phyloP scores from a whole-genome alignment of 129 eudicot species.

The Artemisia argyi region DNA sequence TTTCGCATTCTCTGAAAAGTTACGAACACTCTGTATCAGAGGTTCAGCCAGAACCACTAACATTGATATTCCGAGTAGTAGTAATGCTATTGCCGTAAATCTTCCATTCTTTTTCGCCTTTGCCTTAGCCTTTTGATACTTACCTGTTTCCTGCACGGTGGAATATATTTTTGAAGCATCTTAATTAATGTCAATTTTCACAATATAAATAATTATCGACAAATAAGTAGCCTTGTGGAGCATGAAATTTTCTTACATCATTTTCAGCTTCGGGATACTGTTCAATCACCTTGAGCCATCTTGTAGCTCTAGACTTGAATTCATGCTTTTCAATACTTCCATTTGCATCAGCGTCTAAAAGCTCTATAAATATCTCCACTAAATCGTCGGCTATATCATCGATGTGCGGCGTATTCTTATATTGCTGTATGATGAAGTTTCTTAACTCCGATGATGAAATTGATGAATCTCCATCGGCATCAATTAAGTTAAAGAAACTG shows the following conservation, averaged over 20 bases:
- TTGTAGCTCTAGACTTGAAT: background rate
- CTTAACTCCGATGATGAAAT: background rate
- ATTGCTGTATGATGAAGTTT: background rate
- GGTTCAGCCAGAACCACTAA: conserved; percentile 54
- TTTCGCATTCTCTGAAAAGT: conserved; percentile 40
- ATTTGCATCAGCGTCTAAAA: background rate
- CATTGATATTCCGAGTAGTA: conserved; percentile 45
- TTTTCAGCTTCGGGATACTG: background rate
- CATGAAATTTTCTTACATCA: background rate
- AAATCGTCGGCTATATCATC: background rate
- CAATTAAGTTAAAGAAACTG: background rate
- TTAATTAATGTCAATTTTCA: too few species aligned
- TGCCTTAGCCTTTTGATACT: conserved; percentile 30
- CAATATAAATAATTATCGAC: background rate
- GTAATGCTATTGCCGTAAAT: conserved; percentile 30
- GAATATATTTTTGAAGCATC: background rate
- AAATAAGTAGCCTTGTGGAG: background rate
- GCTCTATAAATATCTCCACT: background rate
- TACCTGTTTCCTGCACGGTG: conserved; percentile 21
- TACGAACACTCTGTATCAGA: conserved; percentile 45
- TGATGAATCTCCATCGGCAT: background rate
- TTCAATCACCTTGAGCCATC: background rate
- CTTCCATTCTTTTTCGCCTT: conserved; percentile 16
- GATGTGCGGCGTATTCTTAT: background rate
- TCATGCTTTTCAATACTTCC: background rate